Percentiles rank a stretch among this genome's conserved stretches.
Conservation (phyloP, 108 stramenopile species). For the Nitzschia sp. region DNA sequence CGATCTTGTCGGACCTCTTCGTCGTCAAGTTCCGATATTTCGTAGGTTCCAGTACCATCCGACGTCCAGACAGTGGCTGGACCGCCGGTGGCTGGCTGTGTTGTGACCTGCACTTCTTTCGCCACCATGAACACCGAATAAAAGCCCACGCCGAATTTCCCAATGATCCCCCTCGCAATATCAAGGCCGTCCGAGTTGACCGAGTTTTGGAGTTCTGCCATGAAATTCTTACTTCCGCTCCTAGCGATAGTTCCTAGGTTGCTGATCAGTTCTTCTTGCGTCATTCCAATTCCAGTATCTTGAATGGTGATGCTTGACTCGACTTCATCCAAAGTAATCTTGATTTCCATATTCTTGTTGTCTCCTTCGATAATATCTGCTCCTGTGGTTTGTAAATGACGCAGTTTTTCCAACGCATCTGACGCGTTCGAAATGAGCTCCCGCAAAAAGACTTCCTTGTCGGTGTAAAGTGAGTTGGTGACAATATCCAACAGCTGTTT, state of each 20-base stretch:
- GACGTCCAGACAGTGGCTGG: slow-evolving; percentile 70
- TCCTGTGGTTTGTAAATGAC: slow-evolving; percentile 78
- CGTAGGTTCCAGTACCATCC: slow-evolving; percentile 86
- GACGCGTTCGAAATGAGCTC: slow-evolving; percentile 97
- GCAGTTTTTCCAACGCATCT: slow-evolving; percentile 96
- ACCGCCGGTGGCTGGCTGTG: slow-evolving; percentile 34
- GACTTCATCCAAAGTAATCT: slow-evolving; percentile 82
- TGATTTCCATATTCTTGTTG: slow-evolving; percentile 77
- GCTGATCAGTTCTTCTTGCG: slow-evolving; percentile 77
- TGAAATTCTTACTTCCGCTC: slow-evolving; percentile 92
- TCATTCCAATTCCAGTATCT: slow-evolving; percentile 98
- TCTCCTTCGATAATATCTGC: slow-evolving; percentile 45
- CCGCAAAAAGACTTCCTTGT: slow-evolving; percentile 98
- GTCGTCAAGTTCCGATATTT: slow-evolving; percentile 55
- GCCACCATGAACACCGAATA: slow-evolving; percentile 97
- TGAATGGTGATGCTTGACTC: slow-evolving; percentile 88
- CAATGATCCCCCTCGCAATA: slow-evolving; percentile 83
- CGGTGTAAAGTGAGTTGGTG: slow-evolving; percentile 97
- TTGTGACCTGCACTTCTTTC: slow-evolving; percentile 84
- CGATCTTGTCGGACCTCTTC: slow-evolving; percentile 76
- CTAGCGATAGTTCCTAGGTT: slow-evolving; percentile 99
- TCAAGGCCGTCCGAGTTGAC: slow-evolving; percentile 44
- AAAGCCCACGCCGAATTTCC: slow-evolving; percentile 98
- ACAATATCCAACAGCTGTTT: slow-evolving; percentile 87
- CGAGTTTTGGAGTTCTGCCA: slow-evolving; percentile 57